These are phyloP conservation scores for Hemisphaericaspora xylanilytica DNA, from an alignment of 1,139 yeast species.

Conservation along the genomic window DNA sequence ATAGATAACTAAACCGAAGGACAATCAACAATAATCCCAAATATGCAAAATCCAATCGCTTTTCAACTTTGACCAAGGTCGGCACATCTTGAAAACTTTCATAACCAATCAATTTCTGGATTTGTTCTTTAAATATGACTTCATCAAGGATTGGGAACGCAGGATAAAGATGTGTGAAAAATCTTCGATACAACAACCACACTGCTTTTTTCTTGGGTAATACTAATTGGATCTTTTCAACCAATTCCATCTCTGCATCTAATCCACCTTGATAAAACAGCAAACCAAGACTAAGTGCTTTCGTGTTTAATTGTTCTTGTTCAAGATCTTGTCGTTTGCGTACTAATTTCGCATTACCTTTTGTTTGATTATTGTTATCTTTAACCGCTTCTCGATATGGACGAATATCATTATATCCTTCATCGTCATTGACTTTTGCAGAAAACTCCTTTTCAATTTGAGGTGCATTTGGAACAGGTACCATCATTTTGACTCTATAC, in stretches of 20 bases:
- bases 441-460: slow-evolving; percentile 32
- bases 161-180: slow-evolving; percentile 32
- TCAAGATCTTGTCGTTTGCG: not conserved
- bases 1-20: slow-evolving; percentile 30
- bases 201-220: slow-evolving; percentile 33
- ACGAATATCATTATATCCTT: slow-evolving; percentile 35
- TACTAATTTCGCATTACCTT: slow-evolving; percentile 17
- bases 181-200: slow-evolving; percentile 32
- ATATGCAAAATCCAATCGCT: slow-evolving; percentile 32
- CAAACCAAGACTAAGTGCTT: slow-evolving; percentile 27
- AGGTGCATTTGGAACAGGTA: slow-evolving; percentile 17
- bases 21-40: slow-evolving; percentile 32
- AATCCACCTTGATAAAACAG: slow-evolving; percentile 30
- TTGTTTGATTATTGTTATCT: slow-evolving; percentile 23
- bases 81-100: slow-evolving; percentile 20
- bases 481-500: slow-evolving; percentile 19
- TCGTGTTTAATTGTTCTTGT: slow-evolving; percentile 15
- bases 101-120: slow-evolving; percentile 28
- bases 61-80: slow-evolving; percentile 24
- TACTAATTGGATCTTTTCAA: slow-evolving; percentile 30
- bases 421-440: slow-evolving; percentile 32
- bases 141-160: slow-evolving; percentile 40
- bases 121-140: slow-evolving; percentile 19
- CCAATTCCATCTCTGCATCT: slow-evolving; percentile 29
- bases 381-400: too few relatives aligned